Evolutionary conservation across 495 filamentous ascomycete genomes (phyloP), one percentile per base, ranked within the genome.

Genomic region (Lasiosphaeria hispida): DNA sequence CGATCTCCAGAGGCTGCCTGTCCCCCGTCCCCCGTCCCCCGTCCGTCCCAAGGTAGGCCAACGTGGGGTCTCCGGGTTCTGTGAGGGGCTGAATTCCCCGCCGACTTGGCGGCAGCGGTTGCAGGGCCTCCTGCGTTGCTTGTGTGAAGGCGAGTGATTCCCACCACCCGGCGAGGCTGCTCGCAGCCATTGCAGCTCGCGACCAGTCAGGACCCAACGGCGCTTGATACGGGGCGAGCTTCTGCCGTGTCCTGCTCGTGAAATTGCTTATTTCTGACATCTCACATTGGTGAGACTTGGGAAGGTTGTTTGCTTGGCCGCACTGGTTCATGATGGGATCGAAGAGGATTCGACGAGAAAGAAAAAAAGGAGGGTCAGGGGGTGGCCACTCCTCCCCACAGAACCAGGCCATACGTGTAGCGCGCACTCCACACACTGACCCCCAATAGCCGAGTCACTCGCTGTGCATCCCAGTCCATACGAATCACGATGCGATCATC

Each of bases 1-100:
- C 47, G 45, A 57, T 61, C 49, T 48, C 48, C 34, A 40, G 39
- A 51, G 35, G 48, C n/a, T 53, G 23, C 39, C 34, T 30, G 23
- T 30, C 23, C 23, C 23, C 23, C 23, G 23, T 30, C 23, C 23
- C 23, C 23, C 23, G 23, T 30, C 23, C 23, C 23, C 23, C 23
- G 23, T 30, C 23, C 23, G 23, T 30, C 23, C 23, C 23, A 30
- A 30, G 23, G 2, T 2, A 5, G 23, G 23, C 41, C 41, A 48
- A 48, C 44, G 44, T 18, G 44, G 44, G 44, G 44, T 48, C 44
- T 6, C 11, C 44, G 2, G 44, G 44, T 48, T 44, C n/a, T 44
- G 14, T 18, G 14, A 15, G 41, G 41, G 7, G n/a, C 41, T 44
- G 41, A 18, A 18, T 15, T 44, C n/a, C 18, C 41, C 14, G 41